Evolutionary conservation across 352 stramenopile genomes (phyloP), one percentile per base, ranked within the genome.

Genomic region (Blastocystis sp.): DNA sequence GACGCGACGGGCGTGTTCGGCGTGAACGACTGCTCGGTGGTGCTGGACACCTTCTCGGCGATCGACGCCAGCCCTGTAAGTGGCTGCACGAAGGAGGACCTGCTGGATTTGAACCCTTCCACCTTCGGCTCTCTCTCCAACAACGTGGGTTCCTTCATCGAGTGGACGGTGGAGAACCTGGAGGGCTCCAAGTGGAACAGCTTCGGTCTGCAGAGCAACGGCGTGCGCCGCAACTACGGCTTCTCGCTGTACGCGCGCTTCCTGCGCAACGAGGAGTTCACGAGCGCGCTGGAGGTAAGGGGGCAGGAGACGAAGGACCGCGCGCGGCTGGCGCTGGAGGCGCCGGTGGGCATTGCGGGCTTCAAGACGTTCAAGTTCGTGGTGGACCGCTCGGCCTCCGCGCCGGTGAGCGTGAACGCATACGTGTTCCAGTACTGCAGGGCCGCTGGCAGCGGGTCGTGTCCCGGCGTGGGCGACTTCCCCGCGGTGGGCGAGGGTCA

Each of bases 131-230:
- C 7, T 3, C 19, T 62, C 2, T 41, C 67, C 14, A 78, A 78
- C 38, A 38, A 10, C 3, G 5, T 78, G 5, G 67, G 67, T 61
- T 61, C 67, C 2, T 78, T 43, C 60, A 21, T 78, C 19, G 19
- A 78, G 14, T 78, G 67, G 67, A 78, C 67, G 9, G 67, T 78
- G 2, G 67, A 78, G 67, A 78, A 78, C 45, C 48, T 78, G 10
- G 48, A 17, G 14, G 67, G 67, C 56, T 61, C n/a, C 40, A 78
- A 78, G 52, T 78, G 40, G 41, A 78, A 78, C 19, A 53, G n/a
- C 2, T 78, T 78, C 48, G 45, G 34, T 60, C 21, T 78, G 11
- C 4, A 48, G 34, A 43, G 11, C 21, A 41, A 17, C 2, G 45
- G 23, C 17, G 43, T 19, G 2, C 14, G 40, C n/a, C 43, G 23